phyloP scores from a whole-genome alignment of 495 filamentous ascomycete species.

The Penicillium argentinense region DNA sequence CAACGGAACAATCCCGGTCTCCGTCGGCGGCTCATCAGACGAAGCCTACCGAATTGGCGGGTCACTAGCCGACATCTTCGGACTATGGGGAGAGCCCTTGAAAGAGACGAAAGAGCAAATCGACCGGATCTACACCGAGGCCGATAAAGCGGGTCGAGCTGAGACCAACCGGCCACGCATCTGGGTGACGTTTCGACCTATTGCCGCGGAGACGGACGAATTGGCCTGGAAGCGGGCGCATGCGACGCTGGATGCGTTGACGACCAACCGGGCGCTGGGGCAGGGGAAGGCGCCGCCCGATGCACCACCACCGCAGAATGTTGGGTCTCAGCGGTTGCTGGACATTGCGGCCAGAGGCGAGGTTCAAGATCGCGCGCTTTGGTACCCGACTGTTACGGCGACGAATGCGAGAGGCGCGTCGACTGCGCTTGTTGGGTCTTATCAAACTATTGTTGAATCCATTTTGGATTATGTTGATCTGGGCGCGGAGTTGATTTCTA shows the following conservation, averaged over 20 bases:
- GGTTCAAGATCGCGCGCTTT: conserved; percentile 54
- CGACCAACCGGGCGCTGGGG: conserved; percentile 30
- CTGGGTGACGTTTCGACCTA: conserved; percentile 58
- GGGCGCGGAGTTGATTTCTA: conserved; percentile 52
- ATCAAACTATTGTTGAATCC: conserved; percentile 47
- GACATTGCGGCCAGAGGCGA: conserved; percentile 53
- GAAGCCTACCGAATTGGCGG: conserved; percentile 55
- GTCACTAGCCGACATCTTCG: conserved; percentile 53
- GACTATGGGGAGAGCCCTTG: conserved; percentile 55
- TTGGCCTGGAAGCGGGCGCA: conserved; percentile 55
- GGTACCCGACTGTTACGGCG: conserved; percentile 57
- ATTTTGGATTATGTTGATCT: conserved; percentile 54
- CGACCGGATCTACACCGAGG: conserved; percentile 51
- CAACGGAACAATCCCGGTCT: conserved; percentile 50
- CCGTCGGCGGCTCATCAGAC: conserved; percentile 52
- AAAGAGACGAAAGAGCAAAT: conserved; percentile 57
- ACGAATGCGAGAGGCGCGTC: conserved; percentile 56
- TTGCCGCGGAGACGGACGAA: conserved; percentile 54
- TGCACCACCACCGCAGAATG: conserved; percentile 47
- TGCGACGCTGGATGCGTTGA: conserved; percentile 43
- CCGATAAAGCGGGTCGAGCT: conserved; percentile 40
- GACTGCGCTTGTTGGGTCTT: conserved; percentile 52
- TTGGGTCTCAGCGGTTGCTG: conserved; percentile 52
- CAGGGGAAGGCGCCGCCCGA: conserved; percentile 26
- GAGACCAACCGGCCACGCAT: conserved; percentile 46